Evolutionary conservation across 345 rosid species (phyloP).

Genomic region (Brassica juncea): DNA sequence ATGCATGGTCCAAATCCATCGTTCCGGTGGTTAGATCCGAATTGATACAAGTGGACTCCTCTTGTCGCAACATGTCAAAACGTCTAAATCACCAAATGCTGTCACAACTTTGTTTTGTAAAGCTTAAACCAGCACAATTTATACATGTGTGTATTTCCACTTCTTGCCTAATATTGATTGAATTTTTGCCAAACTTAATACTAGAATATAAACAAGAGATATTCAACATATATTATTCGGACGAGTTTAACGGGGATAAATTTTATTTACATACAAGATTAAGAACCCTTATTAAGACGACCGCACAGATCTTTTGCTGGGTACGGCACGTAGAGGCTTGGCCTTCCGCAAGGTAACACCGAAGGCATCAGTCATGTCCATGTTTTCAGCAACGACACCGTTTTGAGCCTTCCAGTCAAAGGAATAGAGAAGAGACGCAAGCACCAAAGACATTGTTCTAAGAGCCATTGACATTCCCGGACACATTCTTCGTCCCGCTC

Average conservation of each 20-base stretch:
- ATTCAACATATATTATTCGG: not conserved
- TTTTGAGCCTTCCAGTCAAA: conserved; percentile 50
- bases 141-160: not conserved
- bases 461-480: conserved; percentile 43
- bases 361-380: conserved; percentile 45
- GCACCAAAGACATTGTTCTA: conserved; percentile 42
- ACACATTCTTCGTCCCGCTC: conserved; percentile 37
- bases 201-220: not conserved
- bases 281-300: not conserved
- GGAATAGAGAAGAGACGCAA: conserved; percentile 47
- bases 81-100: not conserved
- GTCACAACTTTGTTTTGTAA: not conserved
- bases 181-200: not conserved
- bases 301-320: conserved; percentile 6
- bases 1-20: not conserved
- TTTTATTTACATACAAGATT: not conserved
- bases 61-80: not conserved
- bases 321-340: conserved; percentile 31
- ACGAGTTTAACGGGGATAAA: not conserved
- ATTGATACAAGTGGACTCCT: not conserved
- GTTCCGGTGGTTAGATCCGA: not conserved
- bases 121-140: not conserved
- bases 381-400: conserved; percentile 32
- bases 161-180: not conserved
- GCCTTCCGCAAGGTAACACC: conserved; percentile 41